Evolutionary conservation across 2,329 filamentous ascomycete genomes (phyloP), one percentile per base, ranked within the genome.

Genomic region (Aspergillus uvarum): DNA sequence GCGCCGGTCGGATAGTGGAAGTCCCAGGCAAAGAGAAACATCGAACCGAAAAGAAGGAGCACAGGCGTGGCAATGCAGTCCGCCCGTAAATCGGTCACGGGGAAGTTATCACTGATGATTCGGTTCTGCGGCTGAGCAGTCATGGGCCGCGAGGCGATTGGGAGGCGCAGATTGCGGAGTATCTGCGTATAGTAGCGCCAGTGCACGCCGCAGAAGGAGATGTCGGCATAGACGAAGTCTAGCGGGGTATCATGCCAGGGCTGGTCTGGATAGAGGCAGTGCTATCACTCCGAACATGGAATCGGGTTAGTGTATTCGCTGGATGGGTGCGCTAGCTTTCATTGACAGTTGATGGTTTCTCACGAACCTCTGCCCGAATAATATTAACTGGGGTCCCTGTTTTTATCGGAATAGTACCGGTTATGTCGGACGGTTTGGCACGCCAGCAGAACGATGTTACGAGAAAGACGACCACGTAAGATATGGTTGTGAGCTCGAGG

Each of bases 361-460:
- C 32, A 24, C 51, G 24, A 24, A 42, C 51, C 51, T 54, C n/a
- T 14, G 21, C 6, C 4, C 52, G 52, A 14, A 54, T 54, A 5
- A 5, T 24, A 14, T 31, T 26, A 8, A 54, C 16, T 5, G 26
- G 22, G 1, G 26, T 47, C 10, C 31, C 12, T 5, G 24, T 19
- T 14, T 12, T 4, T 2, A 53, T 6, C 22, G 21, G 24, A 4
- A 44, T n/a, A 6, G 21, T 53, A n/a, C 51, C 26, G 10, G 32
- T 42, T 7, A 53, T 53, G 32, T 44, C n/a, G 1, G 51, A 53
- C 16, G 51, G 51, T 38, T 53, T 53, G 2, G 24, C 22, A 5
- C 35, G n/a, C 51, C 51, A 53, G 51, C 51, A 24, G 21, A 44
- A 53, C 4, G 51, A 53, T 2, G 51, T 53, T 32, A 53, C 51